phyloP scores from a whole-genome alignment of 345 rosid genomes.

The Citrus glauca region DNA sequence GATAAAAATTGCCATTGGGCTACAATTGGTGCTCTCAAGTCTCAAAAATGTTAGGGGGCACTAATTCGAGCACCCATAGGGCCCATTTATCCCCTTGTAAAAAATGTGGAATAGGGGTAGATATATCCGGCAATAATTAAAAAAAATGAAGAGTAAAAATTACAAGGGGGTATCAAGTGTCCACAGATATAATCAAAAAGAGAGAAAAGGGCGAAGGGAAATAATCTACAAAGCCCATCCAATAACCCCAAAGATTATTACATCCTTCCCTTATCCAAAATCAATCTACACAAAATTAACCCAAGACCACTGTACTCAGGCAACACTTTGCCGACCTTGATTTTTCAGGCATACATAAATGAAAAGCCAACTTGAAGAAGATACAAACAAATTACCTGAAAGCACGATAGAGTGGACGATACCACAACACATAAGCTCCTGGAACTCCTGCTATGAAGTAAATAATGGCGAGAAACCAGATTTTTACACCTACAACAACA shows the following conservation, averaged over 20 bases:
- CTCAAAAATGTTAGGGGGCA: no score
- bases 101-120: no score
- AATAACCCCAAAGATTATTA: background rate
- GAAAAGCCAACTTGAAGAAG: background rate
- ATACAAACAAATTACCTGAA: conserved; percentile 46
- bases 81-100: no score
- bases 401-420: conserved; percentile 94
- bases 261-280: background rate
- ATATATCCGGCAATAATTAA: no score
- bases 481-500: conserved; percentile 59
- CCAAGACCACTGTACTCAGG: background rate
- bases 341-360: background rate
- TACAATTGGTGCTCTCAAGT: no score
- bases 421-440: conserved; percentile 90
- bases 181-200: no score
- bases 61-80: no score
- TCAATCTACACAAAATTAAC: background rate
- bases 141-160: no score
- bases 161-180: no score
- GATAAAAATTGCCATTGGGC: background rate
- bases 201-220: no score
- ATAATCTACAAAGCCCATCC: background rate
- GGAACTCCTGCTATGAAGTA: conserved; percentile 95
- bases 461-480: conserved; percentile 92
- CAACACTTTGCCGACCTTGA: background rate